Evolutionary conservation across 2,329 filamentous ascomycete genomes (phyloP).

Genomic region (Beauveria scarabaeidicola): DNA sequence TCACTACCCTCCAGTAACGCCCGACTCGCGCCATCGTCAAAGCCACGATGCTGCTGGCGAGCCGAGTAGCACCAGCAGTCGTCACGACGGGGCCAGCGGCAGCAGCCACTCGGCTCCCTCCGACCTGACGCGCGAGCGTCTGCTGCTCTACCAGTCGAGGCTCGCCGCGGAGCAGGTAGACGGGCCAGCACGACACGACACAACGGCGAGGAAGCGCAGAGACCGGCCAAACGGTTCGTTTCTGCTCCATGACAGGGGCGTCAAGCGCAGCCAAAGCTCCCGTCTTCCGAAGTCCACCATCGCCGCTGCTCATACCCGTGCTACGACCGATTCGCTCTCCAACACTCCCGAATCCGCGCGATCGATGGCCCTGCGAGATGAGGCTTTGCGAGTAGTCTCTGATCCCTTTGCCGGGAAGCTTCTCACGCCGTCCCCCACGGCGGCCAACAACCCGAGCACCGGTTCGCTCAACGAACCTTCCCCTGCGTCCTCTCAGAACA

Average conservation of each 20-base stretch:
- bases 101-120: slow-evolving; percentile 1
- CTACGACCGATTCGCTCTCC: background rate
- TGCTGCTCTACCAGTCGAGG: slow-evolving; percentile 6
- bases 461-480: slow-evolving; percentile 6
- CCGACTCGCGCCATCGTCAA: slow-evolving; percentile 19
- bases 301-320: background rate
- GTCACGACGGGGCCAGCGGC: slow-evolving; percentile 15
- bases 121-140: slow-evolving; percentile 10
- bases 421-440: background rate
- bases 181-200: slow-evolving; percentile 13
- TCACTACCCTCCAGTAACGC: background rate
- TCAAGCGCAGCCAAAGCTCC: slow-evolving; percentile 1
- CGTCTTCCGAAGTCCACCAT: background rate
- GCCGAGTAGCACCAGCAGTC: slow-evolving; percentile 31
- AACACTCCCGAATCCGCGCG: background rate
- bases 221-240: slow-evolving; percentile 14
- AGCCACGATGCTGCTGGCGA: slow-evolving; percentile 35
- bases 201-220: slow-evolving; percentile 14
- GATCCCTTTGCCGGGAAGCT: background rate
- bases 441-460: background rate
- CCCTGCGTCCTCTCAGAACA: slow-evolving; percentile 12
- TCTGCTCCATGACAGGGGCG: background rate
- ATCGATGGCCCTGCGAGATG: background rate
- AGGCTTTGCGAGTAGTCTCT: slow-evolving; percentile 1
- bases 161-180: slow-evolving; percentile 9